A percentile compares a stretch with the other conserved stretches of the same genome.
Evolutionary conservation across 805 yeast species (phyloP).

Genomic region (Saturnispora saitoi): DNA sequence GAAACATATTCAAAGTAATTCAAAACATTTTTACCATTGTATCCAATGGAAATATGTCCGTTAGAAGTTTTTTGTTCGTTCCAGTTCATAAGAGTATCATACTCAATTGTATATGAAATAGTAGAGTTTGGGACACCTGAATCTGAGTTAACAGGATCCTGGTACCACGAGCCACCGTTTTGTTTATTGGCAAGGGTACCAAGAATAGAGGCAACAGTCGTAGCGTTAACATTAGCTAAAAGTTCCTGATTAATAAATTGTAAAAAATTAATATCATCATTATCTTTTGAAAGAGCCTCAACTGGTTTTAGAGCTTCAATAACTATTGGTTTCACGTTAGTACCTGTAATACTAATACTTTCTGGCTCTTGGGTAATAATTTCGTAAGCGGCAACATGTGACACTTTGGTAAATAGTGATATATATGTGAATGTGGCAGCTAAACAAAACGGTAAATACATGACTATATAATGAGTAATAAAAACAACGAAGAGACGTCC

Average conservation of each 20-base stretch:
- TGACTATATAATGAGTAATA: too few relatives aligned
- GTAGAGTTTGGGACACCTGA: not conserved
- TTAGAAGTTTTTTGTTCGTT: not conserved
- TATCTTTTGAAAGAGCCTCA: not conserved
- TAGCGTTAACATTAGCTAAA: not conserved
- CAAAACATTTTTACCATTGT: not conserved
- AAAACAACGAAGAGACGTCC: too few relatives aligned
- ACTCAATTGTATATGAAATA: not conserved
- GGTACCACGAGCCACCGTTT: not conserved
- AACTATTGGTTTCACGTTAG: not conserved
- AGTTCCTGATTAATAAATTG: not conserved
- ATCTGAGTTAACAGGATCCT: not conserved
- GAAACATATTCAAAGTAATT: conserved; percentile 2
- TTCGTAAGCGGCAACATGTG: too few relatives aligned
- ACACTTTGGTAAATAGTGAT: too few relatives aligned
- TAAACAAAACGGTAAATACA: too few relatives aligned
- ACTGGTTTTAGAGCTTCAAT: not conserved
- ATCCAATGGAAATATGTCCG: not conserved
- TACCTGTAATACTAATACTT: not conserved
- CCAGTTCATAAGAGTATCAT: conserved; percentile 6
- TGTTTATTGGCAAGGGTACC: not conserved
- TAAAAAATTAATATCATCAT: not conserved
- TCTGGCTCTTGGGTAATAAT: too few relatives aligned
- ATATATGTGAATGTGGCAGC: too few relatives aligned
- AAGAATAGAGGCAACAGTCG: not conserved